phyloP scores from a whole-genome alignment of 495 filamentous ascomycete species.

The Xylaria palmicola region DNA sequence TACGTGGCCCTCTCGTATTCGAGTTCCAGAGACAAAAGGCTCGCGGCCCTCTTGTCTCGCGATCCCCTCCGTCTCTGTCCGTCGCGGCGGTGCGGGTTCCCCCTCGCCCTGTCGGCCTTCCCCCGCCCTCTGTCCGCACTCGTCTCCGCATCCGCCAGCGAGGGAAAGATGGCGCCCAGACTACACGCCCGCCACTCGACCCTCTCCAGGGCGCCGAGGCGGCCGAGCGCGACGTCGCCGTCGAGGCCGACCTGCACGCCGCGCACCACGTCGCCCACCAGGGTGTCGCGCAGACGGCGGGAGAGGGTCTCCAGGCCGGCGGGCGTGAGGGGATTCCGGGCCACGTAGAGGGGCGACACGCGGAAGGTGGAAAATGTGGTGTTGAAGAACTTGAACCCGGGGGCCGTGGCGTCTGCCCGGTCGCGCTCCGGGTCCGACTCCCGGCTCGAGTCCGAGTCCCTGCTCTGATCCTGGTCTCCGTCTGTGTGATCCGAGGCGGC shows the following conservation, averaged over 20 bases:
- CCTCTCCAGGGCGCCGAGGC: slow-evolving; percentile 37
- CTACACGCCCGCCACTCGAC: slow-evolving; percentile 36
- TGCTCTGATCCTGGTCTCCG: background rate
- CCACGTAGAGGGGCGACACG: slow-evolving; percentile 44
- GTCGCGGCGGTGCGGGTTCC: slow-evolving; percentile 11
- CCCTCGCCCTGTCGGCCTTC: too few relatives aligned
- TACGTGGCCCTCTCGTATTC: slow-evolving; percentile 42
- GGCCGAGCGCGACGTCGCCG: slow-evolving; percentile 31
- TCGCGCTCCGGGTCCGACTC: background rate
- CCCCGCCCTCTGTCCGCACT: background rate
- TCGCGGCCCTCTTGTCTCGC: slow-evolving; percentile 8
- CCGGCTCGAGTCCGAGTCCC: background rate
- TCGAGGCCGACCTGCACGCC: slow-evolving; percentile 44
- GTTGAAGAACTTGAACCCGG: slow-evolving; percentile 41
- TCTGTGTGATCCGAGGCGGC: background rate
- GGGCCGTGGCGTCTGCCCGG: slow-evolving; percentile 7
- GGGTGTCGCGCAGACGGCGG: slow-evolving; percentile 38
- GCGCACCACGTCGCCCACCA: slow-evolving; percentile 50
- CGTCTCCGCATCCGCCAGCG: slow-evolving; percentile 4
- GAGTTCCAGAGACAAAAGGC: slow-evolving; percentile 35
- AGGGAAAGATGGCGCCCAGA: slow-evolving; percentile 20
- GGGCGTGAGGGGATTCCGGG: slow-evolving; percentile 23
- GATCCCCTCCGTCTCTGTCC: background rate
- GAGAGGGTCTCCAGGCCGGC: slow-evolving; percentile 35
- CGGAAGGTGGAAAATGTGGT: slow-evolving; percentile 50